Evolutionary conservation across 1,284 basidiomycete genomes (phyloP).

Genomic region (Earliella scabrosa): DNA sequence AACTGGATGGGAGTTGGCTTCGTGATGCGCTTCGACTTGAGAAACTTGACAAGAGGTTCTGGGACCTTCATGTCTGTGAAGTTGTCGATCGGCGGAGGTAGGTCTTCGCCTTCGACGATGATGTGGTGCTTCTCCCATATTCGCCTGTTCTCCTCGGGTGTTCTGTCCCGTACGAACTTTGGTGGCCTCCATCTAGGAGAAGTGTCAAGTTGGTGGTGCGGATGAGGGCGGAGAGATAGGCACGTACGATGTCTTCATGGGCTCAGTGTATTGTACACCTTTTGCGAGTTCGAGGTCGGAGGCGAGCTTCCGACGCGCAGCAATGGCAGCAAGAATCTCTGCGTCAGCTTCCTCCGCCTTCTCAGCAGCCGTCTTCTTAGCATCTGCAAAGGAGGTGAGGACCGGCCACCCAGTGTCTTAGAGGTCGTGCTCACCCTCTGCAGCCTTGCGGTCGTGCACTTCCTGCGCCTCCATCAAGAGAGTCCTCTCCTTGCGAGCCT

Average conservation of each 20-base stretch:
- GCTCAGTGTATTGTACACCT: conserved; percentile 90
- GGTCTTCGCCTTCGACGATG: conserved; percentile 86
- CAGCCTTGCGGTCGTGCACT: conserved; percentile 81
- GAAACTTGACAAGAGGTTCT: conserved; percentile 77
- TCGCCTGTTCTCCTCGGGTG: conserved; percentile 71
- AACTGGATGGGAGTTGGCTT: conserved; percentile 95
- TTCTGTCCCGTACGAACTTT: conserved; percentile 75
- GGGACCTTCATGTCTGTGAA: conserved; percentile 99
- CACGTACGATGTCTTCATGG: conserved; percentile 79
- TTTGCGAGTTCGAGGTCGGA: conserved; percentile 93
- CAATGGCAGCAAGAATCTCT: conserved; percentile 90
- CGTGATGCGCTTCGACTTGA: conserved; percentile 85
- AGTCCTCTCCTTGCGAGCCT: conserved; percentile 81
- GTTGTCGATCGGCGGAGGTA: conserved; percentile 94
- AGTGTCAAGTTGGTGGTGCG: too few relatives aligned
- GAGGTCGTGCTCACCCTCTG: conserved; percentile 83
- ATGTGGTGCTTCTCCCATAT: conserved; percentile 93
- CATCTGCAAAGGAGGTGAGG: conserved; percentile 53
- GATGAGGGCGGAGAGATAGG: too few relatives aligned
- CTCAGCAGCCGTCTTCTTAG: conserved; percentile 84
- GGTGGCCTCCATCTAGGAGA: conserved; percentile 84
- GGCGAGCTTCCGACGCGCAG: conserved; percentile 88
- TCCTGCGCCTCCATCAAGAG: conserved; percentile 91
- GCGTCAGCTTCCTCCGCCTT: conserved; percentile 89
- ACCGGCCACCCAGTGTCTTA: background rate